Base-by-base conservation (phyloP, 306 rosid genomes). In the Biancaea sappan region DNA sequence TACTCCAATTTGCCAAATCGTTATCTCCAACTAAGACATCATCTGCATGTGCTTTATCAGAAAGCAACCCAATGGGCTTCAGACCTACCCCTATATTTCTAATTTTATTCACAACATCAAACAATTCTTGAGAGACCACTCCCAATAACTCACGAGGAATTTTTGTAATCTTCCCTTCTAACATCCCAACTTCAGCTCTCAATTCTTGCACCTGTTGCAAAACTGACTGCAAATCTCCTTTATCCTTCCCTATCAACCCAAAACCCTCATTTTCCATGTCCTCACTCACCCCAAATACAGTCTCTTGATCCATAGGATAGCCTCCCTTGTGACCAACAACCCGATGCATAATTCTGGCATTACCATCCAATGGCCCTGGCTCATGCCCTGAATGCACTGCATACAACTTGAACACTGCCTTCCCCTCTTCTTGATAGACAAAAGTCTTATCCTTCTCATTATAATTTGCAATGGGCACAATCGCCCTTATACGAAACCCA, bases 361-460 rank as follows among this genome's bases (percentile, higher is more conserved):
- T 95, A 53, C 99, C 99, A 50, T 95, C 99, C 86, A 92, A 79
- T 2, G 99, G 99, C 32, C 99, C 99, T 0, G 99, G 99, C 77
- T 95, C 99, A 64, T 95, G 99, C 69, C 99, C 99, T 0, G 99
- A 92, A 85, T 95, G 99, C 74, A 92, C 99, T 0, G 99, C 99
- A 82, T 95, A 95, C 72, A 95, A 29, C 84, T 90, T 95, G 50
- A 95, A 95, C 71, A 92, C 92, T 0, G 99, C 99, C 72, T 84
- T 53, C 78, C 99, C 99, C 73, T 95, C 99, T 4, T 95, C 99
- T 70, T 90, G 93, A 78, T 95, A 95, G 65, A 95, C 99, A 81
- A 95, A 95, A 73, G 88, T 92, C 92, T 92, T 92, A 44, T 92
- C 99, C 88, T 92, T 95, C 76, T 95, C 99, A 67, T 95, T 95